Conservation (phyloP, 805 yeast genomes). For the Candida patagonica region DNA sequence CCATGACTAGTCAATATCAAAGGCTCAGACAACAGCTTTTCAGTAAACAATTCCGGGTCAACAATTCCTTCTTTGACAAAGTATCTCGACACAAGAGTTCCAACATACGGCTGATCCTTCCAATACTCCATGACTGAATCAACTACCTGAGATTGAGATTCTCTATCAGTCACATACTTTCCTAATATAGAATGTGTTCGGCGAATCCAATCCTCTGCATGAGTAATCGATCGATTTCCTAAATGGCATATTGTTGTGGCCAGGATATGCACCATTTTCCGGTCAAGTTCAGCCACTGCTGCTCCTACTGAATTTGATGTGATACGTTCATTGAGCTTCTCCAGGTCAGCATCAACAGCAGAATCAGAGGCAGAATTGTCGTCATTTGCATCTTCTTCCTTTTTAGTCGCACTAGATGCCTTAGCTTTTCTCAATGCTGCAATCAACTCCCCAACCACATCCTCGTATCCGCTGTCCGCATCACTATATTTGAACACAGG, state of each 20-base stretch:
- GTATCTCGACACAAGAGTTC: constrained; percentile 47
- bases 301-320: constrained; percentile 25
- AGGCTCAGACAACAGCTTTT: background rate
- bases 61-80: constrained; percentile 40
- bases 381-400: constrained; percentile 8
- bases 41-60: background rate
- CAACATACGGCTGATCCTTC: constrained; percentile 58
- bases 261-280: constrained; percentile 49
- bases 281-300: constrained; percentile 30
- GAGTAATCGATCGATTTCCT: constrained; percentile 83
- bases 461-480: constrained; percentile 30
- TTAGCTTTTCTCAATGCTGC: constrained; percentile 25
- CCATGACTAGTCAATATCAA: constrained; percentile 7
- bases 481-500: constrained; percentile 34
- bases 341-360: constrained; percentile 8
- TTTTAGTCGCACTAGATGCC: background rate
- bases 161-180: constrained; percentile 17
- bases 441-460: constrained; percentile 31
- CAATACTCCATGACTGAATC: constrained; percentile 54
- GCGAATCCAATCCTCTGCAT: constrained; percentile 49
- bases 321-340: constrained; percentile 10
- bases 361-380: constrained; percentile 1
- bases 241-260: constrained; percentile 68
- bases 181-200: constrained; percentile 31
- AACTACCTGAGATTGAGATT: constrained; percentile 31